Evolutionary conservation across 2,329 filamentous ascomycete species (phyloP).

Genomic region (Talaromyces sp.): DNA sequence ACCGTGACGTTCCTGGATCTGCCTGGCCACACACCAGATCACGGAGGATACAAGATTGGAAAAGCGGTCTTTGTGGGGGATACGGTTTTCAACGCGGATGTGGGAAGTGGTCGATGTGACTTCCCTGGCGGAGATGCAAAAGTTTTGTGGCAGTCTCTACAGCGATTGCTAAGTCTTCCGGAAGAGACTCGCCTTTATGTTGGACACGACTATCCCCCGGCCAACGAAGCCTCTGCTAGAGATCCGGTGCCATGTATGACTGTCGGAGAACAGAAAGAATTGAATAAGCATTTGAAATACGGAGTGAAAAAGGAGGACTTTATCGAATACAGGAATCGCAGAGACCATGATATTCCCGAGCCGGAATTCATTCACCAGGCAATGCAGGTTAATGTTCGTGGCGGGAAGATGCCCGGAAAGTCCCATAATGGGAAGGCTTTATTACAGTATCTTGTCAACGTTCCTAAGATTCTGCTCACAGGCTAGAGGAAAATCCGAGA

Average conservation of each 20-base stretch:
- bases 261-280: constrained; percentile 36
- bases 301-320: constrained; percentile 35
- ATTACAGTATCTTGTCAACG: constrained; percentile 15
- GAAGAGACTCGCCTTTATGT: constrained; percentile 52
- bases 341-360: constrained; percentile 33
- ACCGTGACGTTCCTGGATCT: constrained; percentile 55
- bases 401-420: constrained; percentile 34
- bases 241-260: constrained; percentile 32
- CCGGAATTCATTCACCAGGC: constrained; percentile 42
- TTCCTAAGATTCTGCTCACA: constrained; percentile 13
- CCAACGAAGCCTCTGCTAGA: constrained; percentile 7
- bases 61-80: constrained; percentile 54
- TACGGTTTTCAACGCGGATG: constrained; percentile 55
- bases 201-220: constrained; percentile 55
- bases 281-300: constrained; percentile 39
- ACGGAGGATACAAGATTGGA: constrained; percentile 61
- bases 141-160: constrained; percentile 48
- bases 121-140: constrained; percentile 55
- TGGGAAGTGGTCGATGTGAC: constrained; percentile 56
- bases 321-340: constrained; percentile 31
- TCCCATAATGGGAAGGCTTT: constrained; percentile 16
- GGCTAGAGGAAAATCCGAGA: background rate
- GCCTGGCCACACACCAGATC: constrained; percentile 64
- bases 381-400: constrained; percentile 46
- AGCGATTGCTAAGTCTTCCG: constrained; percentile 47